Evolutionary conservation across 371 early-diverging fungal genomes (phyloP).

Genomic region (Mortierella sp.): DNA sequence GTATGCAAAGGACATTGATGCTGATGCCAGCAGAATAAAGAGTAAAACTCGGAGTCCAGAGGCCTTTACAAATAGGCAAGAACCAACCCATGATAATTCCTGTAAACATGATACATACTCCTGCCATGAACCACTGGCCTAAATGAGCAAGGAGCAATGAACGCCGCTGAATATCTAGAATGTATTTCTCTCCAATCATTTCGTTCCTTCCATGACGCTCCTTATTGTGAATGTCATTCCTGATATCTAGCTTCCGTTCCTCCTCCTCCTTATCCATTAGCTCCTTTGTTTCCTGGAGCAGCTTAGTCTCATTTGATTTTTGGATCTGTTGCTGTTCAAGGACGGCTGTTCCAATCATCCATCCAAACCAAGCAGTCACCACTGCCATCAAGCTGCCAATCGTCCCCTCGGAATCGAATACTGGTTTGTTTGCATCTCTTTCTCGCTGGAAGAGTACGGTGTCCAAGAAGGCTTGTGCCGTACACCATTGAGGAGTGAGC

Average conservation of each 20-base stretch:
- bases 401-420: constrained; percentile 62
- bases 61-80: constrained; percentile 61
- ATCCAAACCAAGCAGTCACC: constrained; percentile 58
- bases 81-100: constrained; percentile 33
- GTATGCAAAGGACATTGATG: constrained; percentile 22
- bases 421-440: constrained; percentile 44
- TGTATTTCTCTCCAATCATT: neutral
- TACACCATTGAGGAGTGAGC: constrained; percentile 52
- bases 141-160: constrained; percentile 18
- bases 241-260: neutral
- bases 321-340: constrained; percentile 28
- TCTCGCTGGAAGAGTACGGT: constrained; percentile 37
- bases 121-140: constrained; percentile 33
- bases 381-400: constrained; percentile 58
- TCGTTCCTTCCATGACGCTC: neutral
- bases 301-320: neutral
- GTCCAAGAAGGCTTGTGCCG: constrained; percentile 60
- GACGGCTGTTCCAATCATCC: constrained; percentile 50
- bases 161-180: neutral
- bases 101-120: constrained; percentile 19
- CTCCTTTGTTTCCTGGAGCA: neutral
- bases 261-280: neutral
- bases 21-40: constrained; percentile 55
- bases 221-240: neutral
- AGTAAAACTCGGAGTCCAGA: constrained; percentile 64